Conservation (phyloP, 768 basidiomycete species). For the Boletus subparvulus region DNA sequence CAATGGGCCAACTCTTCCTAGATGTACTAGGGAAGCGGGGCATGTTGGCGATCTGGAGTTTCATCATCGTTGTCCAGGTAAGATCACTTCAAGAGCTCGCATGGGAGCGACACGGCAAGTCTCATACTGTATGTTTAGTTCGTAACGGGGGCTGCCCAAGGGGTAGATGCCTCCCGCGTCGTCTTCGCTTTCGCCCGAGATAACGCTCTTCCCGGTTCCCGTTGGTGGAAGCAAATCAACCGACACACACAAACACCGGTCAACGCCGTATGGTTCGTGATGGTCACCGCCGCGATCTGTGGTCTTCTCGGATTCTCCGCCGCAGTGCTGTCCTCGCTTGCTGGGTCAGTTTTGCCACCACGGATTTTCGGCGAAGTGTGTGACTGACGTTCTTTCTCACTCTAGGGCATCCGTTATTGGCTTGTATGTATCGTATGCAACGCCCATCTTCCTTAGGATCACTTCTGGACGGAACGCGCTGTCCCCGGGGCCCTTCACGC, state of each 20-base stretch:
- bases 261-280: conserved; percentile 75
- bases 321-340: conserved; percentile 63
- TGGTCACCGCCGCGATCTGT: conserved; percentile 52
- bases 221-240: conserved; percentile 67
- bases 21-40: conserved; percentile 64
- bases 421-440: conserved; percentile 61
- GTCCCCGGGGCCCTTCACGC: conserved; percentile 56
- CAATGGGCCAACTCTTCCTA: conserved; percentile 72
- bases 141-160: conserved; percentile 72
- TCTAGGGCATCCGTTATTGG: conserved; percentile 68
- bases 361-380: background rate
- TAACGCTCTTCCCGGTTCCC: conserved; percentile 70
- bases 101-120: too few species aligned
- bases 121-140: conserved; percentile 39
- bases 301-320: conserved; percentile 66
- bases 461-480: conserved; percentile 63
- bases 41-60: conserved; percentile 72
- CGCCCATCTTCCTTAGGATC: conserved; percentile 69
- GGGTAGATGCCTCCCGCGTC: conserved; percentile 72
- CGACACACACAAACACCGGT: conserved; percentile 63
- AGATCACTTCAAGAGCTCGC: background rate
- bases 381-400: background rate
- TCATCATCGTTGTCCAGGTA: conserved; percentile 64
- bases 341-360: conserved; percentile 46
- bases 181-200: conserved; percentile 76